Conservation (phyloP, 306 rosid genomes). For the Lablab purpureus region DNA sequence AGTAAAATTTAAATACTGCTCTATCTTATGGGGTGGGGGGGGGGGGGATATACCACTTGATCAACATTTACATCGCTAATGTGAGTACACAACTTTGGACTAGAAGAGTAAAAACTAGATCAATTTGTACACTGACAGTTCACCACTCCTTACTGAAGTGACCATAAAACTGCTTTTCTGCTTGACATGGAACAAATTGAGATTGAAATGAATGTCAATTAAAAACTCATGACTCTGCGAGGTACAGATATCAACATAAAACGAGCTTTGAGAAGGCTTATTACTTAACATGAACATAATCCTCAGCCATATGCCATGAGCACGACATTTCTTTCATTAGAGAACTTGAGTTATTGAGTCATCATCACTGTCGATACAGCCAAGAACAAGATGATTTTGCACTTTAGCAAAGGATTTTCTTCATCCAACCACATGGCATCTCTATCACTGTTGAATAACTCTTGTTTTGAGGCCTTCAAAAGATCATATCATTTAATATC, state of each 20-base stretch:
- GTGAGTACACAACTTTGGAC: constrained; percentile 42
- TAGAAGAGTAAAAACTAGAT: constrained; percentile 38
- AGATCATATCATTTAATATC: constrained; percentile 46
- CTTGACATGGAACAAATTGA: constrained; percentile 44
- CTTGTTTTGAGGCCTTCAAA: constrained; percentile 34
- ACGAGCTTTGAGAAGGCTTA: constrained; percentile 18
- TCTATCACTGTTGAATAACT: constrained; percentile 33
- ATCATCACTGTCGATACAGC: constrained; percentile 33
- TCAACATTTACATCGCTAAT: constrained; percentile 57
- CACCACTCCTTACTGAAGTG: constrained; percentile 43
- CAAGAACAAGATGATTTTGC: constrained; percentile 41
- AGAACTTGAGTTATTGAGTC: constrained; percentile 28
- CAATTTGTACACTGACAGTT: constrained; percentile 49
- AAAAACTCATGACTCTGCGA: constrained; percentile 17
- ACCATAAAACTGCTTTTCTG: constrained; percentile 48
- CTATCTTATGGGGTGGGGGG: constrained; percentile 44
- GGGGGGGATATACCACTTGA: constrained; percentile 4
- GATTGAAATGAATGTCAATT: neutral
- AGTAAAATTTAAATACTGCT: constrained; percentile 33
- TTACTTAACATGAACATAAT: constrained; percentile 36
- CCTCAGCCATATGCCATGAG: constrained; percentile 37
- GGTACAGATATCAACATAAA: constrained; percentile 16
- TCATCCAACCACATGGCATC: constrained; percentile 29
- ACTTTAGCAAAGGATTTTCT: constrained; percentile 25
- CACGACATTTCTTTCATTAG: constrained; percentile 31